Conservation (phyloP, 495 filamentous ascomycete species). For the Annulohypoxylon moriforme region DNA sequence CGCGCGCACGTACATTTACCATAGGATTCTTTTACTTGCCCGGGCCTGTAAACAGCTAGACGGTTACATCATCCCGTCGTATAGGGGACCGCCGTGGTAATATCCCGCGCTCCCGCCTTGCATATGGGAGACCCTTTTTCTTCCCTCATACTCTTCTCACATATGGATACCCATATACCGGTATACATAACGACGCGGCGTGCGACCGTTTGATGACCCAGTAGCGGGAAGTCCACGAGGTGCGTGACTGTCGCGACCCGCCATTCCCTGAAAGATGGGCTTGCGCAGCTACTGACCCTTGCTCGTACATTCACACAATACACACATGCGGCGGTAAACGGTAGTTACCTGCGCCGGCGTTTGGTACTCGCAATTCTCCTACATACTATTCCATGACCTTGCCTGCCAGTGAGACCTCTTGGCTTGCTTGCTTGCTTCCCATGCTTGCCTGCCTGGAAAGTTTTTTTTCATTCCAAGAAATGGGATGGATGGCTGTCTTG, state of each 20-base stretch:
- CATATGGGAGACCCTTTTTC: slow-evolving; percentile 18
- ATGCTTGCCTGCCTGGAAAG: slow-evolving; percentile 1
- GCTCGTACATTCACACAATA: neutral
- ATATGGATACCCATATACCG: no score
- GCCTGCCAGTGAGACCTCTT: slow-evolving; percentile 6
- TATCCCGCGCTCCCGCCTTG: slow-evolving; percentile 43
- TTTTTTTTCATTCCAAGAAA: neutral
- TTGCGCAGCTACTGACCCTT: slow-evolving; percentile 3
- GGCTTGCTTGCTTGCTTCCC: slow-evolving; percentile 10
- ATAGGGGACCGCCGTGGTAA: slow-evolving; percentile 33
- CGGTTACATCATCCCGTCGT: slow-evolving; percentile 44
- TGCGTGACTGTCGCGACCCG: slow-evolving; percentile 31
- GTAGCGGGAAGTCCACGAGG: slow-evolving; percentile 42
- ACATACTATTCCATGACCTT: neutral
- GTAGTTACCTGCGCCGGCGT: neutral
- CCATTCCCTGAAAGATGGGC: neutral
- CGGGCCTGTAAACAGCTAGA: slow-evolving; percentile 3
- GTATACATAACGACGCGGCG: slow-evolving; percentile 22
- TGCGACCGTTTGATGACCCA: slow-evolving; percentile 31
- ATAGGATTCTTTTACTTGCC: neutral
- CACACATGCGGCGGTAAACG: slow-evolving; percentile 9
- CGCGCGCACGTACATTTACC: slow-evolving; percentile 33
- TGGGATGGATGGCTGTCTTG: neutral
- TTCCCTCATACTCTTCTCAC: no score
- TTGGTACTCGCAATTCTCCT: neutral